Evolutionary conservation across 1,284 basidiomycete genomes (phyloP), one percentile per base, ranked within the genome.

Genomic region (Macrocybe sp.): DNA sequence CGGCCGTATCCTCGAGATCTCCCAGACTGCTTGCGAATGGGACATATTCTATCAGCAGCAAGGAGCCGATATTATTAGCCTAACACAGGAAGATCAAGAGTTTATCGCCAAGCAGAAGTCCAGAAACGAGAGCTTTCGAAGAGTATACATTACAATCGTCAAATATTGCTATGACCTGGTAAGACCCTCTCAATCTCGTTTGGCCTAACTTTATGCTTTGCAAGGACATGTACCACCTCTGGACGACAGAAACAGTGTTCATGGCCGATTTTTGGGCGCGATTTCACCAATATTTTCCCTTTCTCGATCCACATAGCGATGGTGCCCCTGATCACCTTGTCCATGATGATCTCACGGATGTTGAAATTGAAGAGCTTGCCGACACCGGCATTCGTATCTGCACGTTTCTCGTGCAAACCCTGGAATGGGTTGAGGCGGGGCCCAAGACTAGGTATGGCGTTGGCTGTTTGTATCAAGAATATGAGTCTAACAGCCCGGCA

Each of bases 231-330:
- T 63, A 67, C 52, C 57, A 67, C 41, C 49, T 69, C 33, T 69
- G 66, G 66, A 62, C 62, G 0, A 53, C 60, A 11, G 43, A 49
- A 7, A 57, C 60, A 2, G 59, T 49, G 49, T 61, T 64, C 44
- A 51, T 68, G 48, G 55, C 59, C 46, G 54, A 62, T 12, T 63
- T 74, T n/a, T 56, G 62, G 49, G 54, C 63, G 42, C 63, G 62
- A 4, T 66, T 75, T 47, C 67, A 72, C 28, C 64, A 73, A 52
- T 72, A 74, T 54, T 69, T 74, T 48, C 69, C 68, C 4, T 62
- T 62, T 11, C 59, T 67, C 7, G 55, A 66, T 9, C 46, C 56
- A n/a, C 53, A 52, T 11, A 40, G 46, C 3, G 29, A 54, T 10
- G 37, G 37, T 29, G 49, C 58, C 7, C 64, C 66, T 2, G 55